A percentile compares a stretch with the other conserved stretches of the same genome.
phyloP scores from a whole-genome alignment of 805 yeast genomes.

The Candida nonsorbophila region DNA sequence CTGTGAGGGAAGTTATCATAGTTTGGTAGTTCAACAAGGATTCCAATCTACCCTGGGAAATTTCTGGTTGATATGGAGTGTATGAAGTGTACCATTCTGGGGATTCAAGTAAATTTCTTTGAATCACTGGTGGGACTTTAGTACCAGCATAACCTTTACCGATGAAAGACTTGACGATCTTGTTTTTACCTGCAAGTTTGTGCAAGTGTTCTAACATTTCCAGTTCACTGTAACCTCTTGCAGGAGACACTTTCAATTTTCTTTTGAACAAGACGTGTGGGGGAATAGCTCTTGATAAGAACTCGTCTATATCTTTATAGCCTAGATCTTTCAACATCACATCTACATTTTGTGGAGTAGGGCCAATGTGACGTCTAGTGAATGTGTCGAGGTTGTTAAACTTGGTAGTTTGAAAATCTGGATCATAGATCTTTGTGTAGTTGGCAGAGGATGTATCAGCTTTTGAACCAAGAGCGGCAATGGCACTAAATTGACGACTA shows the following conservation, averaged over 20 bases:
- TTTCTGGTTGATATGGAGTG: slow-evolving; percentile 98
- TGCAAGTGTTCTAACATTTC: slow-evolving; percentile 69
- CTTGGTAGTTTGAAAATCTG: slow-evolving; percentile 18
- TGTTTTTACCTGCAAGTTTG: slow-evolving; percentile 70
- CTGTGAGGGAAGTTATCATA: slow-evolving; percentile 84
- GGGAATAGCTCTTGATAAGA: slow-evolving; percentile 73
- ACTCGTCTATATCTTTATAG: slow-evolving; percentile 60
- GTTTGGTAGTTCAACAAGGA: slow-evolving; percentile 90
- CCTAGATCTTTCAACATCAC: slow-evolving; percentile 66
- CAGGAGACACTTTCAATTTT: slow-evolving; percentile 61
- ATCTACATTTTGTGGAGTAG: slow-evolving; percentile 55
- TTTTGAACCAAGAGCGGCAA: slow-evolving; percentile 9
- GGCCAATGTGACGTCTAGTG: slow-evolving; percentile 88
- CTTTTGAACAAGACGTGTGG: slow-evolving; percentile 66
- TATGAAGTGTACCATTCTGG: slow-evolving; percentile 99
- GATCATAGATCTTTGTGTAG: slow-evolving; percentile 44
- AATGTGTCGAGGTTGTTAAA: slow-evolving; percentile 65
- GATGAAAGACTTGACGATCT: slow-evolving; percentile 66
- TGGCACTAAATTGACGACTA: too few relatives aligned
- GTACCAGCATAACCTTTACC: slow-evolving; percentile 97
- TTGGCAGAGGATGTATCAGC: slow-evolving; percentile 54
- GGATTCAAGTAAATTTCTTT: slow-evolving; percentile 83
- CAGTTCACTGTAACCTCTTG: slow-evolving; percentile 72
- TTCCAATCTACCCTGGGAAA: slow-evolving; percentile 93
- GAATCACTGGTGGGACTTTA: slow-evolving; percentile 83